Evolutionary conservation across 2,329 filamentous ascomycete genomes (phyloP), one percentile per base, ranked within the genome.

Genomic region (Colletotrichum tamarilloi): DNA sequence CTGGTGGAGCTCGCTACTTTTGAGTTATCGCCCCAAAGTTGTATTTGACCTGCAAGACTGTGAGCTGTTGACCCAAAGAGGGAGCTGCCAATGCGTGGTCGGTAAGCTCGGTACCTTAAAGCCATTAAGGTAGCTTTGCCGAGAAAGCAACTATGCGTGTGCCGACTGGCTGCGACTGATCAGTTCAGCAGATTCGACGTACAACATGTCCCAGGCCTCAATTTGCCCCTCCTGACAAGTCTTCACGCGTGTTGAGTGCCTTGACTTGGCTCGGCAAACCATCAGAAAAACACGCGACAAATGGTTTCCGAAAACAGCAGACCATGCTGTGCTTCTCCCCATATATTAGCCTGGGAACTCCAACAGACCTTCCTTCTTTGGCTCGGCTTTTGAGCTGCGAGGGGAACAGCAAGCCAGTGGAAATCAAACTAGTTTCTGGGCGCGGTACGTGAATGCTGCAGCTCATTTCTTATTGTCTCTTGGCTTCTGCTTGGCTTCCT

Each of bases 281-380:
- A n/a, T 30, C 24, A 42, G 26, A 46, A 42, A 38, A 12, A 56
- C 32, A 12, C 11, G 22, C 22, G 24, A 4, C 24, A 46, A 46
- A 28, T 14, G 5, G 5, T n/a, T 2, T 68, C 16, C 46, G 14
- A 11, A 26, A 62, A 28, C n/a, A 57, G n/a, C 5, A 72, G 16
- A n/a, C 8, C 26, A 62, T 8, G 11, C 24, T 46, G 32, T 4
- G 8, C 5, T n/a, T 67, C 32, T 67, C 52, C 35, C 32, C 38
- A 56, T 55, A 56, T 59, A 24, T 55, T 32, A 59, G 24, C 14
- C 14, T 24, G 16, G 12, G n/a, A 62, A 24, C n/a, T 11, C 5
- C 6, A n/a, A 42, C 4, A 46, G 35, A 63, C 58, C 65, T 72
- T 72, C 69, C 69, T 19, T 63, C 35, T 68, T 63, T 22, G 59